Percentiles rank a stretch among this genome's conserved stretches.
phyloP scores from a whole-genome alignment of 768 basidiomycete genomes.

The Chalciporus pseudorubinellus region DNA sequence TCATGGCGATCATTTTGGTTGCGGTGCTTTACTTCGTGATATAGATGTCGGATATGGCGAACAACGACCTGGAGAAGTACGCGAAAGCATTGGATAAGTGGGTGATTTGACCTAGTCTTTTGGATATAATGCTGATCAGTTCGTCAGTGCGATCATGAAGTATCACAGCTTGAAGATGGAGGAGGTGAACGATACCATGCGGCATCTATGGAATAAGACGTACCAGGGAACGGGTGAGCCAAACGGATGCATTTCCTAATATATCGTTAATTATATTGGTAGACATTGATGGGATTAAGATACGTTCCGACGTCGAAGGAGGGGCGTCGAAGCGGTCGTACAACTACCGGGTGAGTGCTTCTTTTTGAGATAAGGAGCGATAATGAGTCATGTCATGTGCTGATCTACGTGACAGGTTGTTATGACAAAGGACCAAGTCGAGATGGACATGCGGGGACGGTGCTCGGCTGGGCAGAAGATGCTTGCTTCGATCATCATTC shows the following conservation, averaged over 20 bases:
- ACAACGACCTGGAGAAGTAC: slow-evolving; percentile 96
- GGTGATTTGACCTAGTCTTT: slow-evolving; percentile 18
- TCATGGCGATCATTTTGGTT: not conserved
- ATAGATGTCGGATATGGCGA: slow-evolving; percentile 97
- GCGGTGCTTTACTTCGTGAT: not conserved
- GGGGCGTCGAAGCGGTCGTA: slow-evolving; percentile 89
- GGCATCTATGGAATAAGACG: slow-evolving; percentile 96
- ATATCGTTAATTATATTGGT: slow-evolving; percentile 13
- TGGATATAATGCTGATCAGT: slow-evolving; percentile 13
- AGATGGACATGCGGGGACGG: slow-evolving; percentile 99
- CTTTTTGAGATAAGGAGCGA: slow-evolving; percentile 3
- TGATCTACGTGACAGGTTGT: slow-evolving; percentile 64
- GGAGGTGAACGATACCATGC: slow-evolving; percentile 98
- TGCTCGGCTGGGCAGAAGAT: slow-evolving; percentile 99
- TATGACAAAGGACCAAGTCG: slow-evolving; percentile 98
- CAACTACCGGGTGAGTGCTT: slow-evolving; percentile 81
- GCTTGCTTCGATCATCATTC: slow-evolving; percentile 96
- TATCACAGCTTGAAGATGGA: slow-evolving; percentile 98
- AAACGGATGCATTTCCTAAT: not conserved
- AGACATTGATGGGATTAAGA: slow-evolving; percentile 98
- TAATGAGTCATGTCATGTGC: slow-evolving; percentile 2
- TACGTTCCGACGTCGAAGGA: slow-evolving; percentile 91
- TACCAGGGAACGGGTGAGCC: slow-evolving; percentile 93
- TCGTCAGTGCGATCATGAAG: slow-evolving; percentile 90
- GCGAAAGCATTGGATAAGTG: slow-evolving; percentile 96